Percentiles rank a stretch among this genome's conserved stretches.
Evolutionary conservation across 352 stramenopile genomes (phyloP).

Genomic region (Phytophthora niederhauseri): DNA sequence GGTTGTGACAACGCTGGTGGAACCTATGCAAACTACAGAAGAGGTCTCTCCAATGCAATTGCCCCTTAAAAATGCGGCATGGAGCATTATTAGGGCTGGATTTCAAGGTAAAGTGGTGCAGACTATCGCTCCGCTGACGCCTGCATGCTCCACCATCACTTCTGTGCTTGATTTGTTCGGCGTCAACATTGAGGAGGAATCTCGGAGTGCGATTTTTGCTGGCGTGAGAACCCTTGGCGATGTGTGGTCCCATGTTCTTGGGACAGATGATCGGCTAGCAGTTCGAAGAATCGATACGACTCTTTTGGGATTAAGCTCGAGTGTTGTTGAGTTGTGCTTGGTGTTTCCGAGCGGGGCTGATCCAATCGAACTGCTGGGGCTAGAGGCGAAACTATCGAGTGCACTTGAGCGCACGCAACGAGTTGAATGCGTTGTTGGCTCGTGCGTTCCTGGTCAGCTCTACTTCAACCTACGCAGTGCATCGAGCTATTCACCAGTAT

Average conservation of each 20-base stretch:
- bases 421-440: slow-evolving; percentile 16
- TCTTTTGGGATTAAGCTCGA: slow-evolving; percentile 32
- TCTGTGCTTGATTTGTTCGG: slow-evolving; percentile 29
- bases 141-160: slow-evolving; percentile 12
- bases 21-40: neutral
- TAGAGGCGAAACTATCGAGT: slow-evolving; percentile 23
- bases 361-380: slow-evolving; percentile 2
- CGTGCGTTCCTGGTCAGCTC: slow-evolving; percentile 18
- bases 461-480: slow-evolving; percentile 37
- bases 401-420: slow-evolving; percentile 5
- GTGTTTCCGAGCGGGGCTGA: slow-evolving; percentile 10
- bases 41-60: slow-evolving; percentile 15
- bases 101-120: slow-evolving; percentile 1
- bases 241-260: slow-evolving; percentile 16
- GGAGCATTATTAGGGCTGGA: slow-evolving; percentile 20
- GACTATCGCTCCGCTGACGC: slow-evolving; percentile 8
- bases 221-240: slow-evolving; percentile 21
- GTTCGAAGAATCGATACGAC: slow-evolving; percentile 47
- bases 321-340: slow-evolving; percentile 40
- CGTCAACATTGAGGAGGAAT: slow-evolving; percentile 35
- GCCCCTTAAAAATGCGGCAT: slow-evolving; percentile 9
- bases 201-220: slow-evolving; percentile 20
- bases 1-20: slow-evolving; percentile 31
- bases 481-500: slow-evolving; percentile 28
- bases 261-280: neutral